Evolutionary conservation across 169 alveolate species (phyloP).

Genomic region (Eimeria tenella): DNA sequence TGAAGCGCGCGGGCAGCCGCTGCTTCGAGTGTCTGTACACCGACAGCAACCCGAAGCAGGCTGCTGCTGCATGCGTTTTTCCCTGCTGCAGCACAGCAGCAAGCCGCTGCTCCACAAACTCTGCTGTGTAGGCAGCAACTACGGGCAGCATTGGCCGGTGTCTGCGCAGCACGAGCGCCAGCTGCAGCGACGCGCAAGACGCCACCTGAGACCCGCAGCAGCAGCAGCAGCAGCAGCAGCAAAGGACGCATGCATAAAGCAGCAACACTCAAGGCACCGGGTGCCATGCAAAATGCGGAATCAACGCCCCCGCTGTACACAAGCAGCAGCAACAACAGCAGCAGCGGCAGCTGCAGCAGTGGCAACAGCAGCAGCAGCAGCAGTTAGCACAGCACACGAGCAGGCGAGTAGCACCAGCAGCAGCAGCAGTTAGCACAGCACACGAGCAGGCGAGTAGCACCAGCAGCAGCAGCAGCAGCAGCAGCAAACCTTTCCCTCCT

Average conservation of each 20-base stretch:
- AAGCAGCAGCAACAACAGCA: background rate
- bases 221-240: slow-evolving; percentile 13
- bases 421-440: background rate
- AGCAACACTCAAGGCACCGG: background rate
- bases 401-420: background rate
- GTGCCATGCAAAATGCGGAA: background rate
- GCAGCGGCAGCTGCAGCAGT: background rate
- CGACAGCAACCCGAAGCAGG: background rate
- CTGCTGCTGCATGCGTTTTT: background rate
- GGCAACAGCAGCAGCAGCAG: background rate
- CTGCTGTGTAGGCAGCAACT: background rate
- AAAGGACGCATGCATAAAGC: background rate
- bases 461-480: slow-evolving; percentile 20
- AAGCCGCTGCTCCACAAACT: background rate
- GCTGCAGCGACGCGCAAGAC: background rate
- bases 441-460: background rate
- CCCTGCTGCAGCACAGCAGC: background rate
- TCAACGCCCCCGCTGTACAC: background rate
- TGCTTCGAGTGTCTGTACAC: background rate
- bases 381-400: background rate
- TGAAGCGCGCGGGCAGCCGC: background rate
- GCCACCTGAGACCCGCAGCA: background rate
- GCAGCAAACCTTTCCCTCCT: background rate
- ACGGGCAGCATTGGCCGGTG: background rate
- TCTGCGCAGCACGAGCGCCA: background rate